Base-by-base conservation (phyloP, 192 early-diverging fungal genomes). In the Pilaira anomala region DNA sequence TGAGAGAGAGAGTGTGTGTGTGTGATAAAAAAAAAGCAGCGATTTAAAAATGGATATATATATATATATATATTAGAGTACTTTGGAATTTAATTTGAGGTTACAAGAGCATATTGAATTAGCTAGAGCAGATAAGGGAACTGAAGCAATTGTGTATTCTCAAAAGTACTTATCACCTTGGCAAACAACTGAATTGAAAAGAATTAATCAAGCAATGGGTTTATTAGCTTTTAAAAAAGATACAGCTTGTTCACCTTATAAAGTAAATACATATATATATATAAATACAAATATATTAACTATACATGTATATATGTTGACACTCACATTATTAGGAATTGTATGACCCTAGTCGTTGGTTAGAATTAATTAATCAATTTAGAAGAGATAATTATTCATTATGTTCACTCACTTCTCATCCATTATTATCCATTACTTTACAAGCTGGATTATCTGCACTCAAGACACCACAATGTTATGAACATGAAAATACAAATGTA, bases 401-500 rank as follows among this genome's bases (percentile, higher is more conserved):
- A 46, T 89, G 94, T 73, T 86, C 82, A 36, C 89, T 98, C n/a
- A 88, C 96, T 0, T 69, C 85, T 0, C 89, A 93, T 64, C 88
- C 98, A 12, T 78, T 92, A 14, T 76, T 99, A n/a, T 81, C 83
- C 36, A 83, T 95, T 40, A 88, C 91, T 2, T 80, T 99, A 36
- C 95, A 99, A 62, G 92, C 95, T n/a, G 98, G 98, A 9, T 78
- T 99, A 16, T 87, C 94, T 9, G 95, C 95, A 5, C 80, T 99
- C 45, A 97, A 98, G 68, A 96, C 95, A 0, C 85, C 86, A 11
- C 80, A 87, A 55, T 98, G 96, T 71, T 83, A 83, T 61, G 80
- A 93, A 51, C 65, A 74, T 0, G 84, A 87, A 0, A 85, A 95
- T 69, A 78, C 80, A 41, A 96, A 93, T 71, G 79, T 94, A 55